A percentile compares a stretch with the other conserved stretches of the same genome.
phyloP scores from a whole-genome alignment of 2,329 filamentous ascomycete species.

The Penicillium sclerotiorum region DNA sequence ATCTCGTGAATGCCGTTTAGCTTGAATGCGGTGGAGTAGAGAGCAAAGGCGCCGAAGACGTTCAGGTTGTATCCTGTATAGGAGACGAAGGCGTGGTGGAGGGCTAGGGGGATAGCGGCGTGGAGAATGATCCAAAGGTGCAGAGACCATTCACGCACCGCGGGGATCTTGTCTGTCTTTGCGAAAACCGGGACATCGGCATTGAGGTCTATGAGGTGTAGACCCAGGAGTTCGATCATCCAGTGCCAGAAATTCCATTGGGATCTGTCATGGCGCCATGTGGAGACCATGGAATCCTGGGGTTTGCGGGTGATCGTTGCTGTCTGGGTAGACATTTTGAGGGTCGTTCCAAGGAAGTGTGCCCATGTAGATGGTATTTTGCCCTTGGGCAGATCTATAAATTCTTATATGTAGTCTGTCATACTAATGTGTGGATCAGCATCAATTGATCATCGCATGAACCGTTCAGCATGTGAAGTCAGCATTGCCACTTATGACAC shows the following conservation, averaged over 20 bases:
- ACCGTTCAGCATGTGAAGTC: constrained; percentile 1
- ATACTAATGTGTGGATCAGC: neutral
- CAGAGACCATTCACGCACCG: constrained; percentile 39
- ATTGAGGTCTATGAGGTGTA: constrained; percentile 26
- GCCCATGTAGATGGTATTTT: no score
- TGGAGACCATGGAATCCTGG: constrained; percentile 34
- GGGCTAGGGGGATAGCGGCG: constrained; percentile 39
- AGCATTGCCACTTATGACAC: constrained; percentile 2
- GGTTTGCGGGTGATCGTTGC: neutral
- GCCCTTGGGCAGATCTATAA: neutral
- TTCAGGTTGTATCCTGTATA: constrained; percentile 34
- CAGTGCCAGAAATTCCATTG: constrained; percentile 31
- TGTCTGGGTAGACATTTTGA: constrained; percentile 1
- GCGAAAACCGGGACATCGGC: constrained; percentile 39
- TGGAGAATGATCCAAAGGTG: constrained; percentile 48
- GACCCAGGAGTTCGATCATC: constrained; percentile 28
- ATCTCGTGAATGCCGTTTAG: constrained; percentile 42
- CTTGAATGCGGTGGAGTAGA: constrained; percentile 47
- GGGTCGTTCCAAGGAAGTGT: no score
- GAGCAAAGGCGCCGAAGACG: constrained; percentile 35
- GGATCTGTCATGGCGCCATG: constrained; percentile 29
- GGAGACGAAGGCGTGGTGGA: constrained; percentile 41
- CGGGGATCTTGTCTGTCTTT: constrained; percentile 48
- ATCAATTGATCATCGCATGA: neutral
- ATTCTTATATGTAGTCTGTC: neutral